Evolutionary conservation across 306 rosid species (phyloP).

Genomic region (Sesbania bispinosa): DNA sequence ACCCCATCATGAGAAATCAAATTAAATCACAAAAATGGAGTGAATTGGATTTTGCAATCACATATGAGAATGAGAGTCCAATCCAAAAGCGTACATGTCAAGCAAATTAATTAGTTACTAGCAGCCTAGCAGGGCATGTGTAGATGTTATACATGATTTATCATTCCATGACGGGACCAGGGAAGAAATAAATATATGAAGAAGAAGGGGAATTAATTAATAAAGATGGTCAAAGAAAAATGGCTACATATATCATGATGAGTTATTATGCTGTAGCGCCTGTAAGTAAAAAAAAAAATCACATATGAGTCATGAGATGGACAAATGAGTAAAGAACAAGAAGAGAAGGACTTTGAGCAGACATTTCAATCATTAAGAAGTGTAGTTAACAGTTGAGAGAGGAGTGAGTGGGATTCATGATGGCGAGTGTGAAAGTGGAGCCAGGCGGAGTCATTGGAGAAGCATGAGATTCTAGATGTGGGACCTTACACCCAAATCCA

Average conservation of each 20-base stretch:
- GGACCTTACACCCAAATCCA: slow-evolving; percentile 13
- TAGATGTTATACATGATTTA: too few species aligned
- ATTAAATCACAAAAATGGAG: too few species aligned
- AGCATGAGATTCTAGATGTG: too few species aligned
- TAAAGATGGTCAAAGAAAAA: slow-evolving; percentile 24
- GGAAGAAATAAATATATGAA: not conserved
- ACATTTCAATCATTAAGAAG: slow-evolving; percentile 11
- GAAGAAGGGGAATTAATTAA: not conserved
- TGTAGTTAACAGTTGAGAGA: slow-evolving; percentile 12
- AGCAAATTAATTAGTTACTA: too few species aligned
- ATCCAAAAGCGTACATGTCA: too few species aligned
- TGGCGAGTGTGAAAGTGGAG: slow-evolving; percentile 36
- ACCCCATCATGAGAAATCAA: not conserved
- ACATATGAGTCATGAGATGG: not conserved
- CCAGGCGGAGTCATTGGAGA: too few species aligned
- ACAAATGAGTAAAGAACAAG: not conserved
- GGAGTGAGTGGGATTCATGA: slow-evolving; percentile 44
- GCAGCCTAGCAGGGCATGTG: too few species aligned
- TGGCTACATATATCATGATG: slow-evolving; percentile 22
- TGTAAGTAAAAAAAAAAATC: not conserved
- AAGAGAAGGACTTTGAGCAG: not conserved
- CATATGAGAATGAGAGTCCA: too few species aligned
- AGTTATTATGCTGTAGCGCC: slow-evolving; percentile 1
- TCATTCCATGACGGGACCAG: not conserved
- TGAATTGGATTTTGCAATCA: too few species aligned